Conservation (phyloP, 1,139 yeast species). For the Zygosaccharomyces pseudobailii region DNA sequence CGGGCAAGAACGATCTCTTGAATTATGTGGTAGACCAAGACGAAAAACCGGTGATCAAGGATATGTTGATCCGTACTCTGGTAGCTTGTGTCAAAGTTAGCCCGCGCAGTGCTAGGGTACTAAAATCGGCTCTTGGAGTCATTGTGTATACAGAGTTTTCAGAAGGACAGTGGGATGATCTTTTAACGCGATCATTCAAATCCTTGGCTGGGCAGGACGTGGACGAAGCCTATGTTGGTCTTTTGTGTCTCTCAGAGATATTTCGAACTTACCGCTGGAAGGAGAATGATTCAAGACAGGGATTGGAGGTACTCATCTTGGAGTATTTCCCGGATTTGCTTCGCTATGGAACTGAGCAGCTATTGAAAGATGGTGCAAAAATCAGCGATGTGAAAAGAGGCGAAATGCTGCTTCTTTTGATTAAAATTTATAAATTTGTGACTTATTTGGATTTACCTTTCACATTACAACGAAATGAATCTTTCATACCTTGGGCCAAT, state of each 20-base stretch:
- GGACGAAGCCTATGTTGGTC: conserved; percentile 66
- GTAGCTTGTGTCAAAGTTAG: conserved; percentile 40
- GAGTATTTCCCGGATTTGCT: conserved; percentile 68
- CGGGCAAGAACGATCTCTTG: conserved; percentile 31
- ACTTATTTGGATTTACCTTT: conserved; percentile 76
- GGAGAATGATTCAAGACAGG: conserved; percentile 53
- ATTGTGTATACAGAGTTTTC: conserved; percentile 71
- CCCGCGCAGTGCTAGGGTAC: conserved; percentile 35
- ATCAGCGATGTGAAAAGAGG: conserved; percentile 48
- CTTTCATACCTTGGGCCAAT: conserved; percentile 67
- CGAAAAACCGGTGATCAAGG: conserved; percentile 70
- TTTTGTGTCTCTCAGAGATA: conserved; percentile 70
- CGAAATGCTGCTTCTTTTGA: conserved; percentile 69
- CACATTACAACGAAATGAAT: conserved; percentile 55
- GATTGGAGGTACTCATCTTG: conserved; percentile 55
- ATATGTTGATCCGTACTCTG: conserved; percentile 42
- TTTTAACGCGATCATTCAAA: conserved; percentile 54
- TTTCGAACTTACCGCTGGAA: conserved; percentile 76
- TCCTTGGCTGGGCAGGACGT: conserved; percentile 53
- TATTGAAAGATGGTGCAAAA: conserved; percentile 35
- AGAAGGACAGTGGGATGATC: conserved; percentile 55
- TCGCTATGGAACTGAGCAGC: conserved; percentile 54
- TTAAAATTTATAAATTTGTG: conserved; percentile 78
- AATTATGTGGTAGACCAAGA: conserved; percentile 48
- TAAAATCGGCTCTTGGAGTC: conserved; percentile 58